Conservation (phyloP, 148 eudicot species). For the Oxyria digyna region DNA sequence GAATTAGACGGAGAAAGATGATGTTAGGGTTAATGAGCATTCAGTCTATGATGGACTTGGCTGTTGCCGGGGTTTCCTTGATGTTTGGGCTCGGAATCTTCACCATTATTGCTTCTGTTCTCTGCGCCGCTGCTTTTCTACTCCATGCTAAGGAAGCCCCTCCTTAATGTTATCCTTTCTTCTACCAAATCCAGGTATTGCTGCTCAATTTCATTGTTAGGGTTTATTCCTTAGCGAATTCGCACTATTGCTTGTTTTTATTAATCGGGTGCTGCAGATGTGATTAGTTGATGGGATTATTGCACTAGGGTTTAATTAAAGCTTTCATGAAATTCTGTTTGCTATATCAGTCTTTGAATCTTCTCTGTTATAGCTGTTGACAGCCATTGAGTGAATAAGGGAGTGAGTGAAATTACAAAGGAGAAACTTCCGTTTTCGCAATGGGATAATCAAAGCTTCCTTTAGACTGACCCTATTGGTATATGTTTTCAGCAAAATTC, state of each 20-base stretch:
- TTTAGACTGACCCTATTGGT: not conserved
- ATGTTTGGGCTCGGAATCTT: constrained; percentile 67
- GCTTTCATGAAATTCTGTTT: not conserved
- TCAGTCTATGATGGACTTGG: constrained; percentile 49
- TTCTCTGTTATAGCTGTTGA: not conserved
- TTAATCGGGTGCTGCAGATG: not conserved
- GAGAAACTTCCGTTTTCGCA: not conserved
- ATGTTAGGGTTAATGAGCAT: constrained; percentile 43
- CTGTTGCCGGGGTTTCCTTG: constrained; percentile 62
- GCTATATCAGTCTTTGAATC: not conserved
- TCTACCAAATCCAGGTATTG: constrained; percentile 10
- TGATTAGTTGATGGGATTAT: not conserved
- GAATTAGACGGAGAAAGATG: constrained; percentile 1
- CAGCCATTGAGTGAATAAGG: too few species aligned
- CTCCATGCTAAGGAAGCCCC: constrained; percentile 45
- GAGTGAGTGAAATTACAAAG: not conserved
- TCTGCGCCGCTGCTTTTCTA: constrained; percentile 54
- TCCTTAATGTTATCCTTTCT: not conserved
- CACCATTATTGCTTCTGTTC: constrained; percentile 43
- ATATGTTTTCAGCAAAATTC: not conserved
- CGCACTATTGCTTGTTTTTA: not conserved
- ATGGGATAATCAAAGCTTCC: not conserved
- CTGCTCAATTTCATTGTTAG: not conserved
- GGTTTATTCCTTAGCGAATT: not conserved
- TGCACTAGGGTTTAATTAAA: not conserved